Evolutionary conservation across 805 yeast species (phyloP).

Genomic region (Candida koratica): DNA sequence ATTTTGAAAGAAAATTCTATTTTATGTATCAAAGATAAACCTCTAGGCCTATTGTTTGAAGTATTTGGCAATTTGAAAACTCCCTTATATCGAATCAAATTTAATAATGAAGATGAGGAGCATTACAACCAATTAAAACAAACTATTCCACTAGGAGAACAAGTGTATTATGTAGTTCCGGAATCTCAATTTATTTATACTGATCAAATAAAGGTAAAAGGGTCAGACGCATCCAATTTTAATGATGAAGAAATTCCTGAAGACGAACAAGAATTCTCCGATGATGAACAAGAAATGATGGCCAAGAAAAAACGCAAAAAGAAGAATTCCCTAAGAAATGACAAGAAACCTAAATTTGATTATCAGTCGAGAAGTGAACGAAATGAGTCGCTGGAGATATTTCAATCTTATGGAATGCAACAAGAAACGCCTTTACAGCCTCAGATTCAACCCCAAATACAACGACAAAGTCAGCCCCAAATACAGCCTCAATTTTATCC

Average conservation of each 20-base stretch:
- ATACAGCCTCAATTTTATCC: neutral
- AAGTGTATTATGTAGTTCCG: slow-evolving; percentile 74
- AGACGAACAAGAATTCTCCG: slow-evolving; percentile 92
- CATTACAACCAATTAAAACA: slow-evolving; percentile 50
- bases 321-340: slow-evolving; percentile 35
- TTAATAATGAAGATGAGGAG: slow-evolving; percentile 45
- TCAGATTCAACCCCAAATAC: slow-evolving; percentile 10
- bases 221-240: slow-evolving; percentile 92
- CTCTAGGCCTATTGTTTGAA: slow-evolving; percentile 78
- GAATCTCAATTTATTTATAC: slow-evolving; percentile 78
- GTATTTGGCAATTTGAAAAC: slow-evolving; percentile 82
- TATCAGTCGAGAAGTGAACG: slow-evolving; percentile 9
- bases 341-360: slow-evolving; percentile 5
- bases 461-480: slow-evolving; percentile 1
- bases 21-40: slow-evolving; percentile 69
- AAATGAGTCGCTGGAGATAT: slow-evolving; percentile 12
- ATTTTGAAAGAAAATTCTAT: slow-evolving; percentile 78
- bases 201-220: slow-evolving; percentile 67
- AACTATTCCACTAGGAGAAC: slow-evolving; percentile 17
- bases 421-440: neutral
- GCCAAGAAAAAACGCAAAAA: slow-evolving; percentile 62
- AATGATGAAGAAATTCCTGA: slow-evolving; percentile 92
- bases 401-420: slow-evolving; percentile 9
- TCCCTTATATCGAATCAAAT: slow-evolving; percentile 76
- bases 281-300: slow-evolving; percentile 83